Base-by-base conservation (phyloP, 768 basidiomycete genomes). In the Crassisporium funariophilum region DNA sequence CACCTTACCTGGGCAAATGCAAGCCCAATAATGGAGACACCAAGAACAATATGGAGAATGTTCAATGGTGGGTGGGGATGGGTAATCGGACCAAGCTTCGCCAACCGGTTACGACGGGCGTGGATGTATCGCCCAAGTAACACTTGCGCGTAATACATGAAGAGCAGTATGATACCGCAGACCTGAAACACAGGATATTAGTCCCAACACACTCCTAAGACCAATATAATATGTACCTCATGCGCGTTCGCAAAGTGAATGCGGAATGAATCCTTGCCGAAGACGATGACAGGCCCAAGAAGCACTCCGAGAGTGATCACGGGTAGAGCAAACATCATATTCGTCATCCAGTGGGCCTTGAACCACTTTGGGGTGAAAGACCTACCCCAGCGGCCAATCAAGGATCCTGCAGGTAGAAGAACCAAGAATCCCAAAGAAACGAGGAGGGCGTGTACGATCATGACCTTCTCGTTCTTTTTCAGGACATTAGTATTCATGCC, bases 341-440 rank as follows among this genome's bases (percentile, higher is more conserved):
- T 79, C 50, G 75, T 56, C 17, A 74, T 56, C 67, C 72, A 72
- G 53, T 87, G 85, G 2, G 66, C 64, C n/a, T 70, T 74, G 62
- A 83, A 76, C 84, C 84, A 86, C 43, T 64, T 66, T 9, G 68
- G 60, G 4, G 74, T 76, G 47, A 78, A 63, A 2, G 77, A 76
- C 39, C 84, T 66, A 13, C 70, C 69, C 69, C 75, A 81, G 16
- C 83, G 75, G 10, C 78, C 82, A 22, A 79, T 58, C 31, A 86
- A 64, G 0, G 74, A 70, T 7, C 81, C 78, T 6, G 72, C 44
- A 4, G 84, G 84, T 1, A 85, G 64, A 27, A 84, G 50, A 17
- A 84, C 62, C 46, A 84, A 64, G 60, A 84, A 82, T 0, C 81
- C 83, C 24, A 80, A 52, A 7, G 76, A 70, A 8, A 78, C 70